phyloP scores from a whole-genome alignment of 2,329 filamentous ascomycete genomes.

The Dothiorella sarmentorum region DNA sequence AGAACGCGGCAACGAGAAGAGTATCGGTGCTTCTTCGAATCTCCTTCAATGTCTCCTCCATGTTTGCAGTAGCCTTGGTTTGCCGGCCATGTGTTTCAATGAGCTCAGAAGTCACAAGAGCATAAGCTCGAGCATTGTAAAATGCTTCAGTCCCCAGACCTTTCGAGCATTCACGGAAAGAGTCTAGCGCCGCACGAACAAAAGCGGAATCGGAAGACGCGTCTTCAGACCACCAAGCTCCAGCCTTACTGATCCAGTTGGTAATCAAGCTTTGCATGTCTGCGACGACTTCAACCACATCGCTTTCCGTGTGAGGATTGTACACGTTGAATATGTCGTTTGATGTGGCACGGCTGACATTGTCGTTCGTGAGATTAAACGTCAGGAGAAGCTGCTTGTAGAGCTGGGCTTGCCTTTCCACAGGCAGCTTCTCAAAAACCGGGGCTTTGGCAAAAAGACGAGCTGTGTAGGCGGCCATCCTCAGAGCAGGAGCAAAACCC shows the following conservation, averaged over 20 bases:
- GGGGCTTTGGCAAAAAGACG: conserved; percentile 52
- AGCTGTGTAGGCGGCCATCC: conserved; percentile 70
- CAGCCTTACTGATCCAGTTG: conserved; percentile 36
- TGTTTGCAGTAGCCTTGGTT: conserved; percentile 30
- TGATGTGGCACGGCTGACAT: conserved; percentile 53
- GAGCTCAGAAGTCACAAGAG: conserved; percentile 36
- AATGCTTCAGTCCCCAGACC: conserved; percentile 34
- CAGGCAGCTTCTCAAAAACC: conserved; percentile 31
- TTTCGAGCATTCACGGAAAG: conserved; percentile 22
- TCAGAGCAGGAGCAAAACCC: conserved; percentile 68
- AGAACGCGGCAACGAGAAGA: conserved; percentile 46
- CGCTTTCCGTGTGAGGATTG: conserved; percentile 48
- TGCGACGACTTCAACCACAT: conserved; percentile 52
- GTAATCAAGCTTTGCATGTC: conserved; percentile 49
- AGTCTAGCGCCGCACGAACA: conserved; percentile 26
- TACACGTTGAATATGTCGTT: conserved; percentile 53
- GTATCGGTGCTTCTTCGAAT: conserved; percentile 34
- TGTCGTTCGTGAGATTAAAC: conserved; percentile 57
- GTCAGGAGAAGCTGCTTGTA: conserved; percentile 53
- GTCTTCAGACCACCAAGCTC: background rate
- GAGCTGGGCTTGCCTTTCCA: conserved; percentile 38
- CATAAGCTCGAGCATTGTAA: conserved; percentile 41
- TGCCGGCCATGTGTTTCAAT: conserved; percentile 43
- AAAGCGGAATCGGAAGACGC: conserved; percentile 18
- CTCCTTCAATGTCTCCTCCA: conserved; percentile 37